Base-by-base conservation (phyloP, 139 green algal species). In the Auxenochlorella pyrenoidosa region DNA sequence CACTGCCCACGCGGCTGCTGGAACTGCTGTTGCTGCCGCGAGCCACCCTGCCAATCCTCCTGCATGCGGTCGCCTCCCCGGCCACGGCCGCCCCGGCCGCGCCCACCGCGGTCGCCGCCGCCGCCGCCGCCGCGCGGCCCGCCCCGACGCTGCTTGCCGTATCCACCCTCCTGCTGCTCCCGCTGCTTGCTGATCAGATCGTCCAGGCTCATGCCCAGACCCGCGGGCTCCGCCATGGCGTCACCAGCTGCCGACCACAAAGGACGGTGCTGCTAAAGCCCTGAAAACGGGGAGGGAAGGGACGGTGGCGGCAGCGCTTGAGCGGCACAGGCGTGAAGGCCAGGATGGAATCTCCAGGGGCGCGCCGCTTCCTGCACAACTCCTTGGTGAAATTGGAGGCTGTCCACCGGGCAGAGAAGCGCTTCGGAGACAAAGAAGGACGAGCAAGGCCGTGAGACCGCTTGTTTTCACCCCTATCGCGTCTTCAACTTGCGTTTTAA, bases 71-170 rank as follows among this genome's bases (percentile, higher is more conserved):
- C 40, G 3, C 40, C 72, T 18, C 38, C n/a, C 5, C 68, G 24
- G 68, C 68, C 68, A 24, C 68, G n/a, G 21, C 43, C 75, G 26
- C 75, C 43, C 43, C 75, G 28, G 75, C 75, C 75, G 28, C 75
- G 28, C 40, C 43, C 43, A 26, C 43, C 43, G 43, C 75, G 30
- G 51, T 26, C 43, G 75, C 75, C 75, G 51, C 77, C 77, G 19
- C 66, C 41, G 65, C 44, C 65, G 5, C 66, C 41, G 65, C 44
- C 65, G 5, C 41, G 26, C 8, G 24, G 36, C 6, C 60, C 40
- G 40, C 79, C 38, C 38, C 79, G 44, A n/a, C 19, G 65, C 66
- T 86, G 82, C 82, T 86, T 86, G 43, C 82, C 82, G 47, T 86
- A 79, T 5, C 82, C 82, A 19, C 43, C 76, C 0, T 58, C 47